Conservation (phyloP, 1,284 basidiomycete genomes). For the Ustanciosporium gigantosporum region DNA sequence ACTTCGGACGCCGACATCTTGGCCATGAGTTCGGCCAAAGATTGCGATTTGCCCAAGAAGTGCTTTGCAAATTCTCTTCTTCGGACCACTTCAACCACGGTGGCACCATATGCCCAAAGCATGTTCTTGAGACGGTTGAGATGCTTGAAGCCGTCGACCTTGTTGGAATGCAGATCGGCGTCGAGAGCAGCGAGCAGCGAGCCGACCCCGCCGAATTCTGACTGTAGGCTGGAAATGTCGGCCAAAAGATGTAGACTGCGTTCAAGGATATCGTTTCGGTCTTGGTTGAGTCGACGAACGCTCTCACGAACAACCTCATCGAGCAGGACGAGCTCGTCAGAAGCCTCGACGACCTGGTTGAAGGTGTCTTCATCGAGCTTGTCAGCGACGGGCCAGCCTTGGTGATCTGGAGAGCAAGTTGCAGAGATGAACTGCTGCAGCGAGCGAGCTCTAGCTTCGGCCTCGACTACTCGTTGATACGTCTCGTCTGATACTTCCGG, state of each 20-base stretch:
- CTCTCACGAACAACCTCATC: conserved; percentile 47
- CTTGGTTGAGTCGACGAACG: conserved; percentile 46
- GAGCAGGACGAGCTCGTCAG: conserved; percentile 43
- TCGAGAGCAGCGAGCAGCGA: conserved; percentile 46
- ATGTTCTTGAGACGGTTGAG: conserved; percentile 85
- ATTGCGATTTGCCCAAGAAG: conserved; percentile 49
- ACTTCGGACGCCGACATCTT: conserved; percentile 46
- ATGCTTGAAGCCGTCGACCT: conserved; percentile 78
- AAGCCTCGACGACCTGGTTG: conserved; percentile 30
- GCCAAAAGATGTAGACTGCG: conserved; percentile 51
- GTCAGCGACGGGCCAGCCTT: conserved; percentile 54
- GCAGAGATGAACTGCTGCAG: conserved; percentile 30
- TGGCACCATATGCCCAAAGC: conserved; percentile 89
- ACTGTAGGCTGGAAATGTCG: conserved; percentile 58
- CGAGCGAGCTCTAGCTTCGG: conserved; percentile 21
- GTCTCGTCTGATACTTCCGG: conserved; percentile 44
- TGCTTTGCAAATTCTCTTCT: conserved; percentile 74
- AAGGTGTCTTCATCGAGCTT: conserved; percentile 27
- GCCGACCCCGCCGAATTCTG: conserved; percentile 53
- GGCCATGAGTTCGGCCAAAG: conserved; percentile 59
- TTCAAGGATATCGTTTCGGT: conserved; percentile 55
- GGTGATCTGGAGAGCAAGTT: conserved; percentile 42
- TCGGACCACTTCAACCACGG: conserved; percentile 85
- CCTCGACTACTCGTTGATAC: conserved; percentile 35
- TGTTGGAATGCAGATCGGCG: conserved; percentile 40